These are phyloP conservation scores for Paramecium sonneborni DNA, from an alignment of 73 alveolate species.

Conservation along the genomic window DNA sequence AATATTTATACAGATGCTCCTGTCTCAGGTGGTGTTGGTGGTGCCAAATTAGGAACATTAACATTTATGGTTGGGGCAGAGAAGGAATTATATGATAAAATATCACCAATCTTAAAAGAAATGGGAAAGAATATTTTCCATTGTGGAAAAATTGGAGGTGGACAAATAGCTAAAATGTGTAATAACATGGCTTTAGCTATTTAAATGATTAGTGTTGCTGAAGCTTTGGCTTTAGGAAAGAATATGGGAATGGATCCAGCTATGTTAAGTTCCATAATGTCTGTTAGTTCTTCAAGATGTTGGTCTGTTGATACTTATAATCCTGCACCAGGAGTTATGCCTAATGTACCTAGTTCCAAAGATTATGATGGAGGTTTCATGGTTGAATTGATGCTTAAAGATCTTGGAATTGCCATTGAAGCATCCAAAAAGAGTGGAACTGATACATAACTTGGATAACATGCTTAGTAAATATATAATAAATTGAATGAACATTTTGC, in stretches of 20 bases:
- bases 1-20: slow-evolving; percentile 79
- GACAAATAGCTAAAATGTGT: slow-evolving; percentile 79
- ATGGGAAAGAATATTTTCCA: slow-evolving; percentile 87
- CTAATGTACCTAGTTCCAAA: slow-evolving; percentile 75
- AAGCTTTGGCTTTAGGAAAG: slow-evolving; percentile 78
- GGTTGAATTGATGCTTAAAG: slow-evolving; percentile 74
- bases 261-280: slow-evolving; percentile 68
- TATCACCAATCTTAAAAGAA: slow-evolving; percentile 63
- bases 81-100: slow-evolving; percentile 68
- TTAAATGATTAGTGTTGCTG: slow-evolving; percentile 79
- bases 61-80: slow-evolving; percentile 92
- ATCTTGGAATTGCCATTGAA: slow-evolving; percentile 76
- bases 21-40: slow-evolving; percentile 86
- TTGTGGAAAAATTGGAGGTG: slow-evolving; percentile 86
- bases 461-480: slow-evolving; percentile 53
- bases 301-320: slow-evolving; percentile 81
- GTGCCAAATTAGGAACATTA: slow-evolving; percentile 80
- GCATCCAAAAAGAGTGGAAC: slow-evolving; percentile 62
- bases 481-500: slow-evolving; percentile 24
- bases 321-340: slow-evolving; percentile 86
- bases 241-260: slow-evolving; percentile 83
- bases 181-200: slow-evolving; percentile 80
- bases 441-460: slow-evolving; percentile 37
- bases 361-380: slow-evolving; percentile 82
- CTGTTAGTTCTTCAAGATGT: slow-evolving; percentile 74